Conservation (phyloP, 495 filamentous ascomycete genomes). For the Bathelium albidoporum region DNA sequence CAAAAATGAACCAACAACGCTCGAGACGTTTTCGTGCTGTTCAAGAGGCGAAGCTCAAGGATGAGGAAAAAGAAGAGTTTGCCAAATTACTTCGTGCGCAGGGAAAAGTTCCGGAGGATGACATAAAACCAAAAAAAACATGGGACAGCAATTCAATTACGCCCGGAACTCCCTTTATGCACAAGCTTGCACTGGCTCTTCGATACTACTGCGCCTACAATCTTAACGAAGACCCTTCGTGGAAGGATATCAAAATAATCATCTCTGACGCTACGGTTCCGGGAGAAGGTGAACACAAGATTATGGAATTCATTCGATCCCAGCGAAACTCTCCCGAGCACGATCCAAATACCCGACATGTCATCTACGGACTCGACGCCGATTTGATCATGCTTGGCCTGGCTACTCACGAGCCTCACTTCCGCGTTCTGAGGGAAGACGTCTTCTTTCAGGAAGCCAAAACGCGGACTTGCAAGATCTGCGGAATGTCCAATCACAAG, state of each 20-base stretch:
- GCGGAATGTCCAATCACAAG: conserved; percentile 83
- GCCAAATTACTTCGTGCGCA: conserved; percentile 67
- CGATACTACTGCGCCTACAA: conserved; percentile 96
- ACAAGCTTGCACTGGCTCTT: conserved; percentile 80
- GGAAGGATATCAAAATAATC: conserved; percentile 92
- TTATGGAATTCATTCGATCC: conserved; percentile 95
- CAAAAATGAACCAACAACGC: conserved; percentile 97
- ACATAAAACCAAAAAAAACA: conserved; percentile 65
- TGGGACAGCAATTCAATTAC: conserved; percentile 99
- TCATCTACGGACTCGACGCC: conserved; percentile 49
- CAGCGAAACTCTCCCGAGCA: conserved; percentile 84
- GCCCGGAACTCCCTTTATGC: conserved; percentile 97
- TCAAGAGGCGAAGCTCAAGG: conserved; percentile 87
- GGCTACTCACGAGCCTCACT: conserved; percentile 94
- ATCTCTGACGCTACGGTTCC: conserved; percentile 97
- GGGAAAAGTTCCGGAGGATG: conserved; percentile 47
- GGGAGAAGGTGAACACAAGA: conserved; percentile 98
- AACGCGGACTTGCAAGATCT: conserved; percentile 68
- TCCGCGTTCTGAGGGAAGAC: conserved; percentile 93
- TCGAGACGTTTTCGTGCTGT: conserved; percentile 85
- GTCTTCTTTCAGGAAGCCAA: conserved; percentile 87
- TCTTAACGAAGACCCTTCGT: conserved; percentile 91
- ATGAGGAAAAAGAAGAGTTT: conserved; percentile 80
- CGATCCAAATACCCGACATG: conserved; percentile 73
- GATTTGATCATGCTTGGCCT: conserved; percentile 99